phyloP scores from a whole-genome alignment of 192 early-diverging fungal genomes.

The Dissophora ornata region DNA sequence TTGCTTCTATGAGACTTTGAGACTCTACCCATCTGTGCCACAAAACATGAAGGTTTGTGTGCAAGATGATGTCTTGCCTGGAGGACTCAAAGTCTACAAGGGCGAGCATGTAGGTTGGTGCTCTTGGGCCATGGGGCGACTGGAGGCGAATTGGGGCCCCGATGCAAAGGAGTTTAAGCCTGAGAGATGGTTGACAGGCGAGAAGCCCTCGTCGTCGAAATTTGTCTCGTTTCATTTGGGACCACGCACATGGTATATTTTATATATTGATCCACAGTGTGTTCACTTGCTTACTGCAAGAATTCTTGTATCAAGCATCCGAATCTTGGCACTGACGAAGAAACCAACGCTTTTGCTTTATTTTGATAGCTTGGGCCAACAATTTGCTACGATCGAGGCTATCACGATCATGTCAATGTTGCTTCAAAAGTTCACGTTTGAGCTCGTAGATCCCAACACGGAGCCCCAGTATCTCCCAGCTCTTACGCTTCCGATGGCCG shows the following conservation, averaged over 20 bases:
- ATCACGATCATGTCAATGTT: constrained; percentile 35
- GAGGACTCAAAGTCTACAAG: constrained; percentile 63
- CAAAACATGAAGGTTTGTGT: constrained; percentile 62
- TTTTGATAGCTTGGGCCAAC: constrained; percentile 54
- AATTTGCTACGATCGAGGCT: constrained; percentile 56
- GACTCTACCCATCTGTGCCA: constrained; percentile 75
- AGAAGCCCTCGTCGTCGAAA: constrained; percentile 49
- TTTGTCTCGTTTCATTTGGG: constrained; percentile 69
- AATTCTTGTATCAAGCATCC: too few relatives aligned
- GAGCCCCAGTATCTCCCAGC: constrained; percentile 22
- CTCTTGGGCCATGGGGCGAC: constrained; percentile 65
- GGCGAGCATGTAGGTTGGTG: constrained; percentile 61
- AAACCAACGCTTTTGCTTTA: too few relatives aligned
- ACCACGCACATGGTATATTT: constrained; percentile 54
- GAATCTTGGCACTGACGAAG: too few relatives aligned
- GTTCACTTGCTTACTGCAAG: background rate
- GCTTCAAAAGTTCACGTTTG: constrained; percentile 47
- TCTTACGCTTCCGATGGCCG: constrained; percentile 46
- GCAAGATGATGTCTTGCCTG: constrained; percentile 69
- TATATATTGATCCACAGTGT: background rate
- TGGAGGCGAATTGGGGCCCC: constrained; percentile 65
- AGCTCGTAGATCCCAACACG: constrained; percentile 36
- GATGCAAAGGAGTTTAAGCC: constrained; percentile 72
- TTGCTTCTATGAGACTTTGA: constrained; percentile 68
- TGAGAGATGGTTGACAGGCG: constrained; percentile 67